Base-by-base conservation (phyloP, 2,329 filamentous ascomycete species). In the Colletotrichum liaoningense region DNA sequence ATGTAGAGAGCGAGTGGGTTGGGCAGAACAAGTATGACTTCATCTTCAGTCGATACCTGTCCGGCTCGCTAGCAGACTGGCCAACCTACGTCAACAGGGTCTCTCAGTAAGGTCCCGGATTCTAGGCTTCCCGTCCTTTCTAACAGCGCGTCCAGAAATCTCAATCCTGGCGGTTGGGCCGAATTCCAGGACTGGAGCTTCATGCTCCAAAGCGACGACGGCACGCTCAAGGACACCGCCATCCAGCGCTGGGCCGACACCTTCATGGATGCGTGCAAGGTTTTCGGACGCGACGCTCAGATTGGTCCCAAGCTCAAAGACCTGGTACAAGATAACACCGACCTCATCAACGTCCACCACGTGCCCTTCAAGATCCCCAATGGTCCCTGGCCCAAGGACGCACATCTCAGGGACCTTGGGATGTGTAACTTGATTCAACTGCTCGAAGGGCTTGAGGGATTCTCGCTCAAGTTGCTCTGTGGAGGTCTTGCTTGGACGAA, bases 371-470 rank as follows among this genome's bases (percentile, higher is more conserved):
- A 54, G 49, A 54, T 54, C 49, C 38, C 38, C 38, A 19, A 7
- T 0, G 38, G 38, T 3, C 38, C 38, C 38, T 42, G 38, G 38
- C 38, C 83, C 4, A 81, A 80, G 67, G 80, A 82, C 57, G 69
- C 75, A 1, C 67, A 64, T 3, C 75, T 76, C 49, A 78, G 82
- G 63, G 79, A 83, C 49, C 76, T 83, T 11, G 82, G 82, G 0
- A 49, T 72, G 60, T 71, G 63, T 28, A 75, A 70, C 46, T 68
- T 75, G 0, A 64, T 64, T 1, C 72, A 76, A 66, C 35, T 75
- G 14, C 57, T 76, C 0, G 73, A 77, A 19, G 76, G 77, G 1
- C 30, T 78, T 4, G 77, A 79, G 42, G 78, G 66, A 4, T 76
- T 79, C 52, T 77, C 74, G 24, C 69, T 79, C 42, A 73, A 71